phyloP scores from a whole-genome alignment of 768 basidiomycete genomes.

The Hypholoma fasciculare region DNA sequence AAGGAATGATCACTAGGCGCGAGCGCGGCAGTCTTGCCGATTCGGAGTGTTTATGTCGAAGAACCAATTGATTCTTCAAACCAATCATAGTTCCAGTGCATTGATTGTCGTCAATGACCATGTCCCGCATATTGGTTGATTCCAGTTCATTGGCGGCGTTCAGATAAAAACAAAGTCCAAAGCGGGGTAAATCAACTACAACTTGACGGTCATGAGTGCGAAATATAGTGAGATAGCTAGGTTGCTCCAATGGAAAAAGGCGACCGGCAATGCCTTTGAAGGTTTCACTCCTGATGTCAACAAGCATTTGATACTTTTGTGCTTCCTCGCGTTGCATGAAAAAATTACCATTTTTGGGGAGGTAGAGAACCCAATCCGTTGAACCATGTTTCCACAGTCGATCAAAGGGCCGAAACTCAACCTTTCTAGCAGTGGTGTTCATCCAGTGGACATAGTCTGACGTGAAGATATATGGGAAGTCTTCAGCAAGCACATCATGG shows the following conservation, averaged over 20 bases:
- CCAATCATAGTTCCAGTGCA: slow-evolving; percentile 46
- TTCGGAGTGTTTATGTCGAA: slow-evolving; percentile 21
- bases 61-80: slow-evolving; percentile 38
- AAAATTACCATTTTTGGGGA: slow-evolving; percentile 10
- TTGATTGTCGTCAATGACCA: slow-evolving; percentile 42
- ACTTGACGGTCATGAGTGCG: slow-evolving; percentile 19
- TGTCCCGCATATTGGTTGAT: slow-evolving; percentile 39
- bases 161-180: slow-evolving; percentile 39
- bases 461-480: slow-evolving; percentile 32
- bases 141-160: slow-evolving; percentile 29
- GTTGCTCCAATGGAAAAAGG: slow-evolving; percentile 11
- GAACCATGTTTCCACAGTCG: slow-evolving; percentile 25
- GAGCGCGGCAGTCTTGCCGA: slow-evolving; percentile 19
- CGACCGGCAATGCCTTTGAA: slow-evolving; percentile 14
- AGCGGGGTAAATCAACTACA: slow-evolving; percentile 36
- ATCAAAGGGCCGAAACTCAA: slow-evolving; percentile 32
- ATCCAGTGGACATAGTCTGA: slow-evolving; percentile 35
- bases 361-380: slow-evolving; percentile 29
- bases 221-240: slow-evolving; percentile 8
- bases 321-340: slow-evolving; percentile 10
- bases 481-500: slow-evolving; percentile 19
- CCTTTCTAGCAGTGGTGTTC: slow-evolving; percentile 14
- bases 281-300: slow-evolving; percentile 27
- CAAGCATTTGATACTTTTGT: background rate
- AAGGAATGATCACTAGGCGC: slow-evolving; percentile 39